phyloP scores from a whole-genome alignment of 2,329 filamentous ascomycete species.

The Cladophialophora exuberans region DNA sequence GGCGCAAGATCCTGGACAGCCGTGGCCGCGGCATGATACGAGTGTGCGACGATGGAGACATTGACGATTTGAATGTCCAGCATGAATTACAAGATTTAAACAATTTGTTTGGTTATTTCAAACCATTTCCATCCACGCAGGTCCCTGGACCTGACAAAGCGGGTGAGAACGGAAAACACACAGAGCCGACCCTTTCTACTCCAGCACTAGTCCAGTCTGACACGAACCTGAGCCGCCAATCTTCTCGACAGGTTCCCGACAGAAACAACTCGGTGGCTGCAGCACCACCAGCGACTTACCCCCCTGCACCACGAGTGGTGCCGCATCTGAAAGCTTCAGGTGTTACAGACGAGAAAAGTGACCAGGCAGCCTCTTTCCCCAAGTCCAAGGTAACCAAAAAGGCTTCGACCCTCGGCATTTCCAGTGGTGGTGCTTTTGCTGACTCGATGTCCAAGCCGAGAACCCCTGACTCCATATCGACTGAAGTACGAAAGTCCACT shows the following conservation, averaged over 20 bases:
- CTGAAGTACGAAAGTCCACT: not conserved
- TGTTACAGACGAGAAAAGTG: no score
- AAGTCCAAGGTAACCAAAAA: no score
- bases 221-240: not conserved
- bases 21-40: conserved; percentile 71
- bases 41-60: conserved; percentile 73
- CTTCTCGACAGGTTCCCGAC: not conserved
- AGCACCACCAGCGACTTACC: not conserved
- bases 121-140: conserved; percentile 8
- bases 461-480: not conserved
- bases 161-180: not conserved
- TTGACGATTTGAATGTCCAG: conserved; percentile 60
- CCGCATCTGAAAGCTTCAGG: not conserved
- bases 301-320: not conserved
- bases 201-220: conserved; percentile 5
- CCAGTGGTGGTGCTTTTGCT: no score
- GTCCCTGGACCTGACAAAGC: not conserved
- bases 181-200: no score
- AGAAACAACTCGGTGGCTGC: not conserved
- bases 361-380: no score
- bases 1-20: conserved; percentile 65
- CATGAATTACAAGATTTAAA: conserved; percentile 71
- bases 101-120: conserved; percentile 42
- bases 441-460: no score
- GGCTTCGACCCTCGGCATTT: no score